These are phyloP conservation scores for Sclerotinia sclerotiorum DNA, from an alignment of 2,329 filamentous ascomycete genomes.

Conservation along the genomic window DNA sequence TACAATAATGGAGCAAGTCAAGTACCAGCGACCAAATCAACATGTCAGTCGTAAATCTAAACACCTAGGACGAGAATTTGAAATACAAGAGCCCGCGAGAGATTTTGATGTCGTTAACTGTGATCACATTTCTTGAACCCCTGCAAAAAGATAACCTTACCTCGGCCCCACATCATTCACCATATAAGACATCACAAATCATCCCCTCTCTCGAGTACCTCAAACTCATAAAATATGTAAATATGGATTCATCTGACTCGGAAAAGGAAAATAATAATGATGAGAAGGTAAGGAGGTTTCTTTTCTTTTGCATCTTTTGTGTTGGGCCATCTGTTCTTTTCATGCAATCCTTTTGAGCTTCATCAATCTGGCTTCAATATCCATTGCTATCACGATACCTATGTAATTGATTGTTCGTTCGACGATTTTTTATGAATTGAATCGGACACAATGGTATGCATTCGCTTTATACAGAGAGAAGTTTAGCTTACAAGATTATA, in stretches of 20 bases:
- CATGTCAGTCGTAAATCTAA: background rate
- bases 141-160: background rate
- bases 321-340: constrained; percentile 10
- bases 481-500: constrained; percentile 8
- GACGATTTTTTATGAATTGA: background rate
- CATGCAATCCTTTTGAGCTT: too few relatives aligned
- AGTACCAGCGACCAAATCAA: background rate
- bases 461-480: background rate
- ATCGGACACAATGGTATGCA: constrained; percentile 21
- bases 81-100: background rate
- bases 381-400: background rate
- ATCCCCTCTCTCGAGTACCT: background rate
- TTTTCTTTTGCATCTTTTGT: background rate
- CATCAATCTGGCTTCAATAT: background rate
- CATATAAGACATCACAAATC: constrained; percentile 16
- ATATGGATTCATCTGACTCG: constrained; percentile 12
- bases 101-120: background rate
- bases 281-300: background rate
- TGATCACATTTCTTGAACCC: background rate
- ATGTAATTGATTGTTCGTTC: background rate
- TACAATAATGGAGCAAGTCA: too few relatives aligned
- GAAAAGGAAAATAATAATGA: constrained; percentile 1
- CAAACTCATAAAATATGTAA: constrained; percentile 10
- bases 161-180: constrained; percentile 5
- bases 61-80: background rate